Percentiles rank a stretch among this genome's conserved stretches.
These are phyloP conservation scores for Hypoxylon rickii DNA, from an alignment of 495 filamentous ascomycete species.

Conservation along the genomic window DNA sequence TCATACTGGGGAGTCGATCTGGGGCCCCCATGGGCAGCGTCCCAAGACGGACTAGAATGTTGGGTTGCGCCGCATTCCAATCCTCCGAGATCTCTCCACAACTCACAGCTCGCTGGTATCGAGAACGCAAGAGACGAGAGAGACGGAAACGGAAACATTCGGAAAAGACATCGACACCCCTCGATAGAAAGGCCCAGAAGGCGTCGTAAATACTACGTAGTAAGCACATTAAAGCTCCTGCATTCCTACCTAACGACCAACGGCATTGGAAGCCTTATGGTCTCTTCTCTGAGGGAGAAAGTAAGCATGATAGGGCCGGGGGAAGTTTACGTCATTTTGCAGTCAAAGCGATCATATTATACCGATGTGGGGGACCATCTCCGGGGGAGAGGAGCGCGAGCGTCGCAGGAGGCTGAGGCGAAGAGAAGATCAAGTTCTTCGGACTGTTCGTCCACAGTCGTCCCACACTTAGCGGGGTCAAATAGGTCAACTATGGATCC, in stretches of 20 bases:
- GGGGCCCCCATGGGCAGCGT: constrained; percentile 9
- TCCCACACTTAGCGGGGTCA: too few relatives aligned
- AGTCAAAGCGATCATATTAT: too few relatives aligned
- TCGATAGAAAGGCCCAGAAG: not conserved
- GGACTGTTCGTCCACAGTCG: too few relatives aligned
- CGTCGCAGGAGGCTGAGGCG: constrained; percentile 5
- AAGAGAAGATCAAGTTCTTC: too few relatives aligned
- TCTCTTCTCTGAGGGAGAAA: too few relatives aligned
- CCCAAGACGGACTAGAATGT: constrained; percentile 6
- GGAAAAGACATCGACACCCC: constrained; percentile 6
- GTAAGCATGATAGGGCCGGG: too few relatives aligned
- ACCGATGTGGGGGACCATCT: constrained; percentile 12
- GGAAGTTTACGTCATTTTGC: constrained; percentile 18
- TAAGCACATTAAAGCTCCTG: constrained; percentile 19
- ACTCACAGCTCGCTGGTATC: constrained; percentile 11
- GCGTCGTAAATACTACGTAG: constrained; percentile 10
- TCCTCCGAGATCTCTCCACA: constrained; percentile 26
- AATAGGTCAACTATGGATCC: too few relatives aligned
- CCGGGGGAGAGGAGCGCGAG: constrained; percentile 4
- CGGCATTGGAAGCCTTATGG: not conserved
- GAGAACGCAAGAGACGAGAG: constrained; percentile 2
- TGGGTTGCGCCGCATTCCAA: constrained; percentile 24
- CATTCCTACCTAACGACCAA: constrained; percentile 15
- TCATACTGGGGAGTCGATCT: constrained; percentile 9
- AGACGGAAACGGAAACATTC: constrained; percentile 22